Evolutionary conservation across 176 grass and related monocot species (phyloP).

Genomic region (Melocanna baccifera): DNA sequence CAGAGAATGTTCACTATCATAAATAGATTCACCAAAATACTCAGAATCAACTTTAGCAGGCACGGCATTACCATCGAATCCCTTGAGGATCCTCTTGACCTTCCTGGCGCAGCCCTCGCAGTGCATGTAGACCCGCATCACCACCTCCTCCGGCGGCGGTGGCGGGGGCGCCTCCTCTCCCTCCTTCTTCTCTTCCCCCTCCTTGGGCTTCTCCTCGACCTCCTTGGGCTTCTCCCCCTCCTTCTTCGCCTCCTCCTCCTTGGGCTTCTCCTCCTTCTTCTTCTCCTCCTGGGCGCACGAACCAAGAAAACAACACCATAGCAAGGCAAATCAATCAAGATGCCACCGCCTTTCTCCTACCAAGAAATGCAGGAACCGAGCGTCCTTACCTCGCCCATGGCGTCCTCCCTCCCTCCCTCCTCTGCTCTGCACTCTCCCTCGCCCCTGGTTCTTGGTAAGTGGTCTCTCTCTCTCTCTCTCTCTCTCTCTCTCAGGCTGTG

Average conservation of each 20-base stretch:
- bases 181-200: constrained; percentile 25
- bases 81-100: constrained; percentile 75
- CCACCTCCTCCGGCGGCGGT: constrained; percentile 81
- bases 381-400: constrained; percentile 69
- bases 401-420: neutral
- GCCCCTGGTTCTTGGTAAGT: neutral
- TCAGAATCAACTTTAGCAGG: neutral
- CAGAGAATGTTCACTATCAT: neutral
- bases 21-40: neutral
- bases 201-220: constrained; percentile 32
- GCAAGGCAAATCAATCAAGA: constrained; percentile 13
- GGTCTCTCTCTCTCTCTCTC: neutral
- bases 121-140: constrained; percentile 98
- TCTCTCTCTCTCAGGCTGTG: constrained; percentile 8
- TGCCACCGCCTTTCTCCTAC: neutral
- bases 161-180: constrained; percentile 40
- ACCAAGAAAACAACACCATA: neutral
- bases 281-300: constrained; percentile 48
- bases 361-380: neutral
- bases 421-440: neutral
- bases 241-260: constrained; percentile 30
- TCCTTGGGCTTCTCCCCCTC: constrained; percentile 26
- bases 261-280: constrained; percentile 28
- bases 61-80: constrained; percentile 62
- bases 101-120: constrained; percentile 92